phyloP scores from a whole-genome alignment of 1,284 basidiomycete genomes.

The Sporisorium sorghi region DNA sequence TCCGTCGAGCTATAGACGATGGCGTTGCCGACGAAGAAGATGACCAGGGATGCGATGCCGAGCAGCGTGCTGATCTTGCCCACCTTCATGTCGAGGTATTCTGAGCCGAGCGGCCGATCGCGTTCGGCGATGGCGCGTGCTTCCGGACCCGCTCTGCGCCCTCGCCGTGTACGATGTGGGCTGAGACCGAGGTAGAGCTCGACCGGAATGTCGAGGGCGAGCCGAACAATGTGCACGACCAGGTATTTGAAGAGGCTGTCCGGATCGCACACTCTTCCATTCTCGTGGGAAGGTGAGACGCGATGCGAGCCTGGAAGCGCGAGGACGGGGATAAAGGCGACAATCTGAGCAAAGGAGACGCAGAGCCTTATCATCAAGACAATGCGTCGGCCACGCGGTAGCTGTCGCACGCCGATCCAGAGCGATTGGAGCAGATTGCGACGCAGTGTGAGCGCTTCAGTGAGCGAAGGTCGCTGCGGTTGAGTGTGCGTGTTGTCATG shows the following conservation, averaged over 20 bases:
- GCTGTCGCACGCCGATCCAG: slow-evolving; percentile 39
- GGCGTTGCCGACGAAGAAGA: slow-evolving; percentile 62
- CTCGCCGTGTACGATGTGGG: slow-evolving; percentile 53
- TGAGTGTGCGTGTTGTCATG: background rate
- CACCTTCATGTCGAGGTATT: slow-evolving; percentile 49
- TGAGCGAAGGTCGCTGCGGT: slow-evolving; percentile 18
- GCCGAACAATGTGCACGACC: slow-evolving; percentile 51
- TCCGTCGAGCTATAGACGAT: slow-evolving; percentile 56
- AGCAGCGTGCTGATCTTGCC: slow-evolving; percentile 51
- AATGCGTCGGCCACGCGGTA: slow-evolving; percentile 39
- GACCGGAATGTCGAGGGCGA: slow-evolving; percentile 47
- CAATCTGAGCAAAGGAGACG: slow-evolving; percentile 42
- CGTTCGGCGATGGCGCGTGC: slow-evolving; percentile 50
- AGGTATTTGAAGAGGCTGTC: slow-evolving; percentile 60
- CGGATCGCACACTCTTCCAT: slow-evolving; percentile 41
- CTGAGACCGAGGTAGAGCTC: slow-evolving; percentile 60
- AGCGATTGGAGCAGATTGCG: slow-evolving; percentile 44
- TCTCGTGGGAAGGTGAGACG: slow-evolving; percentile 22
- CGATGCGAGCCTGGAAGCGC: slow-evolving; percentile 32
- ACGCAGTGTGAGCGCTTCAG: slow-evolving; percentile 46
- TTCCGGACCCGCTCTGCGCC: slow-evolving; percentile 42
- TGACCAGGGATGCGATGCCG: slow-evolving; percentile 49
- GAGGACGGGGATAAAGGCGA: slow-evolving; percentile 41
- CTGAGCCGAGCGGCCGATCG: slow-evolving; percentile 45
- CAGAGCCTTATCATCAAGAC: slow-evolving; percentile 35